phyloP scores from a whole-genome alignment of 768 basidiomycete species.

The Sarcomyxa edulis region DNA sequence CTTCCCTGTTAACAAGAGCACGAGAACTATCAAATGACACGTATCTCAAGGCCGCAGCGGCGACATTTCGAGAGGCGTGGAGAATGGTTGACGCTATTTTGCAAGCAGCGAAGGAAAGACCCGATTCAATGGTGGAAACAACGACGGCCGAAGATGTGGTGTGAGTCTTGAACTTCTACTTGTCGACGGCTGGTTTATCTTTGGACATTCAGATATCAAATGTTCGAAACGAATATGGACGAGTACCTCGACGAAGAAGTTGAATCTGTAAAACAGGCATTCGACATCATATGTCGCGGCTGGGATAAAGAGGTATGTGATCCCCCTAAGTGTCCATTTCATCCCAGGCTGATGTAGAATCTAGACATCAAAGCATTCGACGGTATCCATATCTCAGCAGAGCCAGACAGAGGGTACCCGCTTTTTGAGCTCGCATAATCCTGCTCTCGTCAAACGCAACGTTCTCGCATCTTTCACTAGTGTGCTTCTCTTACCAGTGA shows the following conservation, averaged over 20 bases:
- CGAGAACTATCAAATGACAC: conserved; percentile 65
- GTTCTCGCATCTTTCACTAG: conserved; percentile 91
- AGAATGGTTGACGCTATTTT: conserved; percentile 76
- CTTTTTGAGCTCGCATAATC: conserved; percentile 83
- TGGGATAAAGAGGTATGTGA: conserved; percentile 79
- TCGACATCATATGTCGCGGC: conserved; percentile 68
- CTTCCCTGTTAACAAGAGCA: conserved; percentile 69
- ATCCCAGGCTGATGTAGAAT: too few relatives aligned
- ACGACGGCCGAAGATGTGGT: conserved; percentile 77
- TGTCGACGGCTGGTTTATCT: conserved; percentile 10
- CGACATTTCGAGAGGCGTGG: conserved; percentile 86
- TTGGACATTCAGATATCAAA: conserved; percentile 58
- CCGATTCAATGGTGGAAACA: conserved; percentile 34
- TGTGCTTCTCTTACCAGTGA: conserved; percentile 87
- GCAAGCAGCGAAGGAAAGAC: conserved; percentile 41
- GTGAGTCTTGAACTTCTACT: conserved; percentile 42
- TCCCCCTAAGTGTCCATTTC: too few relatives aligned
- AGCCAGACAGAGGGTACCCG: conserved; percentile 32
- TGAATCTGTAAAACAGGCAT: conserved; percentile 68
- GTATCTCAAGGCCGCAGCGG: conserved; percentile 84
- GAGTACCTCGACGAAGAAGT: conserved; percentile 95
- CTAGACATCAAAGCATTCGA: conserved; percentile 14
- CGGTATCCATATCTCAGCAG: conserved; percentile 12
- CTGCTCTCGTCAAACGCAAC: conserved; percentile 87
- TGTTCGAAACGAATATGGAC: conserved; percentile 97